These are phyloP conservation scores for Colletotrichum australisinense DNA, from an alignment of 2,329 filamentous ascomycete genomes.

Conservation along the genomic window DNA sequence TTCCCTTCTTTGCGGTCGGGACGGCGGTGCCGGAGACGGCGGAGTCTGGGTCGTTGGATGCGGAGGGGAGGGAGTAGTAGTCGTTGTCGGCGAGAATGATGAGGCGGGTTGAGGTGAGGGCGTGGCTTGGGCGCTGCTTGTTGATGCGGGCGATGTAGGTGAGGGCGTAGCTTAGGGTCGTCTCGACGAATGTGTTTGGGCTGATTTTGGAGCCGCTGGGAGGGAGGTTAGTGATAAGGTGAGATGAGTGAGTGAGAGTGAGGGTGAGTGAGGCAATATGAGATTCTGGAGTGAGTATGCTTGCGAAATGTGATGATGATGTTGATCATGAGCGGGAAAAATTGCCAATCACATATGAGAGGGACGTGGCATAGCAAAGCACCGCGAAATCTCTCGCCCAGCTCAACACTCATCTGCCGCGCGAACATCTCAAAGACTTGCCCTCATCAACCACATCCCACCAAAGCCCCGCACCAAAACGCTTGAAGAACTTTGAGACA, in stretches of 20 bases:
- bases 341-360: neutral
- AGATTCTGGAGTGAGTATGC: neutral
- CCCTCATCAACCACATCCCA: neutral
- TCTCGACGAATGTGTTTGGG: conserved; percentile 90
- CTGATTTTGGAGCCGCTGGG: conserved; percentile 30
- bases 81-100: conserved; percentile 95
- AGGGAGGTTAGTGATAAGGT: neutral
- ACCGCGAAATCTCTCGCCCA: neutral
- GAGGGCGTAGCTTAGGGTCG: conserved; percentile 86
- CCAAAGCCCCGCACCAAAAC: neutral
- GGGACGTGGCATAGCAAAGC: neutral
- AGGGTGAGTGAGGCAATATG: neutral
- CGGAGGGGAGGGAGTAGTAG: conserved; percentile 82
- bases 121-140: conserved; percentile 51
- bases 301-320: neutral
- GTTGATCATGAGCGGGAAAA: neutral
- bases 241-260: neutral
- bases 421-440: conserved; percentile 9
- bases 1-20: conserved; percentile 38
- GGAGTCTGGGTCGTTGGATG: conserved; percentile 35
- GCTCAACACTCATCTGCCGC: neutral
- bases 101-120: conserved; percentile 76
- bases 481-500: neutral
- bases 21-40: conserved; percentile 47
- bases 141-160: conserved; percentile 75